Percentiles rank a stretch among this genome's conserved stretches.
These are phyloP conservation scores for Phaeodactylum tricornutum DNA, from an alignment of 108 stramenopile species.

Conservation along the genomic window DNA sequence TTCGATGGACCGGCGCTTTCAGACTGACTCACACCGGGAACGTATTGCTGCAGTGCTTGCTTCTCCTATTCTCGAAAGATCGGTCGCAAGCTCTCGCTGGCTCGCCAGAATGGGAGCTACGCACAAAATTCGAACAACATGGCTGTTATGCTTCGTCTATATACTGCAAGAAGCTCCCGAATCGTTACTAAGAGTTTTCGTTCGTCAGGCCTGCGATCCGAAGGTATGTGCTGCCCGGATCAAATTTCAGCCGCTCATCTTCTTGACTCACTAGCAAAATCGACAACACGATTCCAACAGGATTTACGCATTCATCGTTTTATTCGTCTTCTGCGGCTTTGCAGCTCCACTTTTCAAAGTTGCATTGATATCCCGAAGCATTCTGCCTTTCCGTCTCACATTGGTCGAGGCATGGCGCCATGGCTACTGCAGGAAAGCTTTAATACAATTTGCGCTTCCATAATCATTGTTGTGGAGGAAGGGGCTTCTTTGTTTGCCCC, in stretches of 20 bases:
- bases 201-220: conserved; percentile 43
- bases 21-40: conserved; percentile 38
- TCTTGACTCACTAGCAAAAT: too few relatives aligned
- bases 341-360: conserved; percentile 60
- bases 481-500: conserved; percentile 38
- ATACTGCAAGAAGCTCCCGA: conserved; percentile 82
- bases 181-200: conserved; percentile 36
- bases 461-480: conserved; percentile 68
- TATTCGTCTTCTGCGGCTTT: conserved; percentile 46
- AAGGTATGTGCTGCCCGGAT: conserved; percentile 17
- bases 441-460: conserved; percentile 76
- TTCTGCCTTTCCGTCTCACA: conserved; percentile 22
- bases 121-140: conserved; percentile 58
- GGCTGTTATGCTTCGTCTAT: conserved; percentile 68
- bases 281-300: too few relatives aligned
- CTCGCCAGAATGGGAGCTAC: conserved; percentile 65
- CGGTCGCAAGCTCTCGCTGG: conserved; percentile 40
- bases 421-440: conserved; percentile 79
- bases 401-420: conserved; percentile 30
- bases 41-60: conserved; percentile 65
- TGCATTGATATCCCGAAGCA: conserved; percentile 37
- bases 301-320: conserved; percentile 49
- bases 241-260: conserved; percentile 2
- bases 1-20: conserved; percentile 69
- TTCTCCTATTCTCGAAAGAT: conserved; percentile 35